phyloP scores from a whole-genome alignment of 2,329 filamentous ascomycete genomes.

The Colletotrichum simmondsii region DNA sequence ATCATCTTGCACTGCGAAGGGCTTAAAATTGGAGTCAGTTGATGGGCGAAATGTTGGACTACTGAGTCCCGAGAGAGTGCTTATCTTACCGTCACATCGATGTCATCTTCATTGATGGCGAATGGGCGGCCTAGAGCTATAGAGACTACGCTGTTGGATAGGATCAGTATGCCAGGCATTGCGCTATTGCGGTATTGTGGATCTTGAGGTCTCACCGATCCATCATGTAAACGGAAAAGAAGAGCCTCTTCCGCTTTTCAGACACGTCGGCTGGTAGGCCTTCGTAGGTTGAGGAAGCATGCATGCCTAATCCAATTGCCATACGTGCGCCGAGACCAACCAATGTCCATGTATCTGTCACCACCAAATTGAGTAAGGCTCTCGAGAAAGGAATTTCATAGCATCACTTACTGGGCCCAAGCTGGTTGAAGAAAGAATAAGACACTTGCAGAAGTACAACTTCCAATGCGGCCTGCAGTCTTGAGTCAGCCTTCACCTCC shows the following conservation, averaged over 20 bases:
- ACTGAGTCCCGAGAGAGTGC: background rate
- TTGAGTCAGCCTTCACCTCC: background rate
- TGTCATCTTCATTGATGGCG: slow-evolving; percentile 57
- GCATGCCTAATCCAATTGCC: slow-evolving; percentile 55
- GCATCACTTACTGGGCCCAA: slow-evolving; percentile 53
- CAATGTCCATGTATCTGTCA: slow-evolving; percentile 57
- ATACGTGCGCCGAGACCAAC: slow-evolving; percentile 55
- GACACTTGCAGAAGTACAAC: slow-evolving; percentile 58
- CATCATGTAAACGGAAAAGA: slow-evolving; percentile 62
- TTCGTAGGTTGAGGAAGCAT: slow-evolving; percentile 48
- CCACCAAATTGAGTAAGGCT: background rate
- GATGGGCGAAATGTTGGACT: background rate
- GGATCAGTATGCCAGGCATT: background rate
- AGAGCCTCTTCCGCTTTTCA: slow-evolving; percentile 53
- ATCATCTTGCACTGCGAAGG: background rate
- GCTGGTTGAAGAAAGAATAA: slow-evolving; percentile 59
- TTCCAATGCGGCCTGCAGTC: slow-evolving; percentile 50
- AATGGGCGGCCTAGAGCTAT: slow-evolving; percentile 56
- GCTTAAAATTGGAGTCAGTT: background rate
- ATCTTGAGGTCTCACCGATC: slow-evolving; percentile 45
- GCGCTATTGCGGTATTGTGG: background rate
- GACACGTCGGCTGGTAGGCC: slow-evolving; percentile 43
- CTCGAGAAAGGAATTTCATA: background rate
- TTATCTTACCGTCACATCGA: slow-evolving; percentile 48
- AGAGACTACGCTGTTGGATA: slow-evolving; percentile 49